These are phyloP conservation scores for Rhizophlyctis rosea DNA, from an alignment of 192 early-diverging fungal genomes.

Conservation along the genomic window DNA sequence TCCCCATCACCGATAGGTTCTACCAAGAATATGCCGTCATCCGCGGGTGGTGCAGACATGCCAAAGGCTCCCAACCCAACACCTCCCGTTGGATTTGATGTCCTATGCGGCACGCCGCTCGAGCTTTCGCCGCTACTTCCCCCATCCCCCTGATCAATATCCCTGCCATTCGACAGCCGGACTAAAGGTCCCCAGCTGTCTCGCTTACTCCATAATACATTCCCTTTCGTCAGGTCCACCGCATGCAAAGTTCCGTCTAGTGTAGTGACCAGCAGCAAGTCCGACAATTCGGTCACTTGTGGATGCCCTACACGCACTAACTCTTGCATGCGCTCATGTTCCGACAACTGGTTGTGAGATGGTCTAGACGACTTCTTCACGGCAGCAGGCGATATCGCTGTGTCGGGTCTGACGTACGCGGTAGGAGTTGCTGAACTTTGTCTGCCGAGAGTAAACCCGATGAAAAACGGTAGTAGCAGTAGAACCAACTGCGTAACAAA, in stretches of 20 bases:
- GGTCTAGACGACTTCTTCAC: no score
- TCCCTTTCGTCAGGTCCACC: conserved; percentile 52
- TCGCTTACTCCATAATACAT: conserved; percentile 55
- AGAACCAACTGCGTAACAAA: no score
- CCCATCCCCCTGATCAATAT: not conserved
- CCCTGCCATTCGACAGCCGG: conserved; percentile 23
- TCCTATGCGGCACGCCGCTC: not conserved
- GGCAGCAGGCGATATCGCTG: no score
- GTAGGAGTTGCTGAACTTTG: no score
- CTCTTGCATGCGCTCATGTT: no score
- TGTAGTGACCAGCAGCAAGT: conserved; percentile 66
- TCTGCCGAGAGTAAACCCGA: no score
- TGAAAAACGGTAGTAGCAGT: no score
- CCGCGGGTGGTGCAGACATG: not conserved
- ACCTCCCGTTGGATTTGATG: not conserved
- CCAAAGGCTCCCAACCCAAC: not conserved
- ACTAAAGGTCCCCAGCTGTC: conserved; percentile 44
- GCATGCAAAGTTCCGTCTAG: conserved; percentile 73
- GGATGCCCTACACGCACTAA: conserved; percentile 1
- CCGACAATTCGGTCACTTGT: conserved; percentile 18
- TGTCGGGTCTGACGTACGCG: no score
- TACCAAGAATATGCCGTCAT: conserved; percentile 60
- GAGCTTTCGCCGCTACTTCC: not conserved
- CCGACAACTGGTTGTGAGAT: no score
- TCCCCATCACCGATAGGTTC: conserved; percentile 70